Conservation (phyloP, 306 rosid genomes). For the Casuarina cunninghamiana region DNA sequence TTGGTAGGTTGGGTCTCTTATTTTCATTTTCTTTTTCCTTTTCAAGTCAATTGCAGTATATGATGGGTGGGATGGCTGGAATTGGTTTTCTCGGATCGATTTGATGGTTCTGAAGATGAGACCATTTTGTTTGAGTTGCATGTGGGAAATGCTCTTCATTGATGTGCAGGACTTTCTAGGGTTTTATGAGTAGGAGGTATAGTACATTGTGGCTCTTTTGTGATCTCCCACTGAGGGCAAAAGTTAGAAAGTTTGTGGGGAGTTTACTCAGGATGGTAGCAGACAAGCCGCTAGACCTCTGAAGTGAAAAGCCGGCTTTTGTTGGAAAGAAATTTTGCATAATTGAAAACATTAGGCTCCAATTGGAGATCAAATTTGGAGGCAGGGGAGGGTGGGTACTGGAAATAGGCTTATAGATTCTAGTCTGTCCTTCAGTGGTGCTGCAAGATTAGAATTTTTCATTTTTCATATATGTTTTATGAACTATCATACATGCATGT, state of each 20-base stretch:
- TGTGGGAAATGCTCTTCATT: neutral
- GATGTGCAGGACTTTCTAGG: neutral
- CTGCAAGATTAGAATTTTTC: neutral
- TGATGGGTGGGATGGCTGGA: neutral
- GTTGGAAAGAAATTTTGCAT: neutral
- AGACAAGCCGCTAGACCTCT: neutral
- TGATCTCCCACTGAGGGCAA: neutral
- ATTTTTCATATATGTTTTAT: too few species aligned
- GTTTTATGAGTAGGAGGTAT: neutral
- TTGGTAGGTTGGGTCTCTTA: too few species aligned
- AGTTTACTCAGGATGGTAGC: neutral
- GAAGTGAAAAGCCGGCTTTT: neutral
- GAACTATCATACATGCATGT: neutral
- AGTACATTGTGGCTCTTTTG: neutral
- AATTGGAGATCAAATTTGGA: conserved; percentile 1
- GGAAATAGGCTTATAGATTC: neutral
- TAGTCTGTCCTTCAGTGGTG: neutral
- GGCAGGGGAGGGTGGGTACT: neutral
- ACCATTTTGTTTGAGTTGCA: neutral
- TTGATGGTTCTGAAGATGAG: neutral
- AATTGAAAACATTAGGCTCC: neutral
- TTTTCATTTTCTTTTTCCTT: too few species aligned
- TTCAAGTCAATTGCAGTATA: too few species aligned
- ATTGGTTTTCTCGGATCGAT: neutral
- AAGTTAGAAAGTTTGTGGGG: neutral